phyloP scores from a whole-genome alignment of 1,284 basidiomycete species.

The Golubevia sp. region DNA sequence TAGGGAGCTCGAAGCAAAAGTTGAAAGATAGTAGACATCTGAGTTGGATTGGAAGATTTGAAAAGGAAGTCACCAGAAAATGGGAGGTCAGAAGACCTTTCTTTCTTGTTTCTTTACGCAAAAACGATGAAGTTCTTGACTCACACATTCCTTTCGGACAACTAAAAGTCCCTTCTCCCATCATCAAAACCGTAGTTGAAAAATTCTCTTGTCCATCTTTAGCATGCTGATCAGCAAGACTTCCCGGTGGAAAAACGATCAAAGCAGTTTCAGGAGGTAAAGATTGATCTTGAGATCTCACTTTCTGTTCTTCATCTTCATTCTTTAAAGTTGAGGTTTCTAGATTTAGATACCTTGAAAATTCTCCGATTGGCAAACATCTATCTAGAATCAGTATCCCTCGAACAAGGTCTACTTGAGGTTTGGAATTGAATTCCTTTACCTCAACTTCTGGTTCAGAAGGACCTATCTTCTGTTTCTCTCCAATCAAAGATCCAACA shows the following conservation, averaged over 20 bases:
- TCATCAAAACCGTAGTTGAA: constrained; percentile 70
- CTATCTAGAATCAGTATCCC: constrained; percentile 8
- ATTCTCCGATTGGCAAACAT: neutral
- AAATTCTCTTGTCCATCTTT: constrained; percentile 64
- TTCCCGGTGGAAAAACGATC: constrained; percentile 79
- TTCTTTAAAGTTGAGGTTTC: neutral
- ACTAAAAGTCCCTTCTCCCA: constrained; percentile 82
- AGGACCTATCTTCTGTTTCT: no score
- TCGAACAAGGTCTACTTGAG: neutral
- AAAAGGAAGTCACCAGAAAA: constrained; percentile 9
- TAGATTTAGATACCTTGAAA: neutral
- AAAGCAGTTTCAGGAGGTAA: constrained; percentile 70
- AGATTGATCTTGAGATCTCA: no score
- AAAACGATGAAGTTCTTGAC: constrained; percentile 15
- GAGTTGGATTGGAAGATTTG: no score
- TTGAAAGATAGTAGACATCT: neutral
- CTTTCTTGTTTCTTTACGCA: constrained; percentile 54
- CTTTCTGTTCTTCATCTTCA: neutral
- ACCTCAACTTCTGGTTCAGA: no score
- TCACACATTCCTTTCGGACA: constrained; percentile 71
- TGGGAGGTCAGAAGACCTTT: no score
- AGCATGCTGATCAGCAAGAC: constrained; percentile 62
- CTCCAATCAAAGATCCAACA: no score
- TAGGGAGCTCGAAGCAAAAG: neutral
- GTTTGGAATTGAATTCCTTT: neutral